Conservation (phyloP, 441 rosid species). For the Populus hybrid region DNA sequence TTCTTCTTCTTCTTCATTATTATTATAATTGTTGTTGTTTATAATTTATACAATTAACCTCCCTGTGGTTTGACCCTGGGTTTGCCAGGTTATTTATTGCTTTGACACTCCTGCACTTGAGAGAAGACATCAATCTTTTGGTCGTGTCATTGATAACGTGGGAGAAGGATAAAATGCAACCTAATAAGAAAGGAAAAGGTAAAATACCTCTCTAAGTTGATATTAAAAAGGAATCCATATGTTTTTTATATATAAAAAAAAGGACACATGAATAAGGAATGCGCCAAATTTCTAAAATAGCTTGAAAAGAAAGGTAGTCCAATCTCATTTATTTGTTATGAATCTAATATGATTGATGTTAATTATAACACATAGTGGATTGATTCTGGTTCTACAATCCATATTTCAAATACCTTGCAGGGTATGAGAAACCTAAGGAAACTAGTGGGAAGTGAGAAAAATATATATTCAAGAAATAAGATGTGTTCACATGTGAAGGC, state of each 20-base stretch:
- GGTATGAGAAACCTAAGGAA: not conserved
- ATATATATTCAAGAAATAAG: not conserved
- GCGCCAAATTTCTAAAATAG: too few relatives aligned
- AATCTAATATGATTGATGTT: slow-evolving; percentile 4
- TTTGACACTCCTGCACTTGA: too few relatives aligned
- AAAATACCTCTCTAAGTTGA: not conserved
- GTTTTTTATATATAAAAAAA: not conserved
- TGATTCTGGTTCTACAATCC: slow-evolving; percentile 4
- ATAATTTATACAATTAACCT: too few relatives aligned
- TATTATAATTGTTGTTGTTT: too few relatives aligned
- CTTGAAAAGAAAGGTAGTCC: slow-evolving; percentile 15
- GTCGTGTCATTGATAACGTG: not conserved
- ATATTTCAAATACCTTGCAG: not conserved
- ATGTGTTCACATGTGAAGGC: not conserved
- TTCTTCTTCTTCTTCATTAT: too few relatives aligned
- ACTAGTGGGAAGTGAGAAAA: not conserved
- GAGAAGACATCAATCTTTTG: too few relatives aligned
- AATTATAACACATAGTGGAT: not conserved
- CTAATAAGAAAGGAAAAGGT: not conserved
- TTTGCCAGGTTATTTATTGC: too few relatives aligned
- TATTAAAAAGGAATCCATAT: not conserved
- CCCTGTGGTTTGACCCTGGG: too few relatives aligned
- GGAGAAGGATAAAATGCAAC: too few relatives aligned
- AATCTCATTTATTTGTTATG: not conserved
- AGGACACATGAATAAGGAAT: not conserved